phyloP scores from a whole-genome alignment of 2,329 filamentous ascomycete species.

The Drechmeria coniospora region DNA sequence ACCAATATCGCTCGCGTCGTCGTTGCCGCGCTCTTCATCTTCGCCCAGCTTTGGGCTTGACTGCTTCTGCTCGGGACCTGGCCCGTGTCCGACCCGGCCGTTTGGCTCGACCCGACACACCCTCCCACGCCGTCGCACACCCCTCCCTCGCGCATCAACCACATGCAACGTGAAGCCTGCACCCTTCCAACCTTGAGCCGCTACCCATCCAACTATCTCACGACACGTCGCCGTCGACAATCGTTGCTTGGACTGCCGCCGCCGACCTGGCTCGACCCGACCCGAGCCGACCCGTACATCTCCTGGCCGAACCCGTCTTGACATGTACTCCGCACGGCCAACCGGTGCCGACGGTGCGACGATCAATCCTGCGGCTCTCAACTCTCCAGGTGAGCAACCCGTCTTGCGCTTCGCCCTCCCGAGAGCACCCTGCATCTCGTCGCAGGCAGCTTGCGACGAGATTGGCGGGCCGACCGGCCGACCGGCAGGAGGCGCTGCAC shows the following conservation, averaged over 20 bases:
- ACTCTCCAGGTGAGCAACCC: slow-evolving; percentile 51
- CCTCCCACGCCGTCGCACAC: slow-evolving; percentile 7
- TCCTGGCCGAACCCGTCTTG: slow-evolving; percentile 7
- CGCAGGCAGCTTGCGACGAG: no score
- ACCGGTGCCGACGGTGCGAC: slow-evolving; percentile 73
- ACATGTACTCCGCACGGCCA: slow-evolving; percentile 30
- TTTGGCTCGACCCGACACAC: slow-evolving; percentile 6
- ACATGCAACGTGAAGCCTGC: slow-evolving; percentile 33
- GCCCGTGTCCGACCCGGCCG: slow-evolving; percentile 4
- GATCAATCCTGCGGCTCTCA: slow-evolving; percentile 80
- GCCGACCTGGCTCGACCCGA: slow-evolving; percentile 8
- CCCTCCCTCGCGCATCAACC: slow-evolving; percentile 26
- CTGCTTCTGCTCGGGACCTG: background rate
- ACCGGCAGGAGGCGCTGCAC: no score
- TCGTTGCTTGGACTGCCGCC: slow-evolving; percentile 12
- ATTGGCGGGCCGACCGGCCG: no score
- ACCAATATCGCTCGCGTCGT: no score
- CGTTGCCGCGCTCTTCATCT: no score
- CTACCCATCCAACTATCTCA: slow-evolving; percentile 40
- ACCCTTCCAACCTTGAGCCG: slow-evolving; percentile 23
- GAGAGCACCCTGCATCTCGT: no score
- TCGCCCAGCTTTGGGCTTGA: no score
- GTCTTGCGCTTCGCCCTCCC: slow-evolving; percentile 6
- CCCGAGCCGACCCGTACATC: background rate
- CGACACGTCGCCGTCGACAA: slow-evolving; percentile 42